phyloP scores from a whole-genome alignment of 352 stramenopile species.

The Globisporangium mamillatum region DNA sequence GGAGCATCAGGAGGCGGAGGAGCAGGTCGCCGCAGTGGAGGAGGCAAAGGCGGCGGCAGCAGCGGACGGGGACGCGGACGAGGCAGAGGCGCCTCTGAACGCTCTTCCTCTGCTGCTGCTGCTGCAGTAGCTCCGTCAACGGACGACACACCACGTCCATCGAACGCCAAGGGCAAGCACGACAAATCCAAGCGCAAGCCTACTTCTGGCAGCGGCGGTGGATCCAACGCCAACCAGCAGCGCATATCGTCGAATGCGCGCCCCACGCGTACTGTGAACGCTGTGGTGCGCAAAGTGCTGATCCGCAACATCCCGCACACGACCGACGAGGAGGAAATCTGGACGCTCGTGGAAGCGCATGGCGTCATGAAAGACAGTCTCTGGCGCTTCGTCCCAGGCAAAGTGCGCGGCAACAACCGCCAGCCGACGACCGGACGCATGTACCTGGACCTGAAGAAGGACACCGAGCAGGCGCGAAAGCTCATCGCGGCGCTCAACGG shows the following conservation, averaged over 20 bases:
- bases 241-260: constrained; percentile 13
- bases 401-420: constrained; percentile 55
- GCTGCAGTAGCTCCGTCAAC: not conserved
- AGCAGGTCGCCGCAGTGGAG: not conserved
- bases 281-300: constrained; percentile 63
- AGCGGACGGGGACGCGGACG: constrained; percentile 7
- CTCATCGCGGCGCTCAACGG: constrained; percentile 58
- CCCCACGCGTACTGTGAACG: constrained; percentile 29
- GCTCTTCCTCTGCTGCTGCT: not conserved
- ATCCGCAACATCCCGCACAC: constrained; percentile 63
- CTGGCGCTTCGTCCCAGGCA: constrained; percentile 67
- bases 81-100: constrained; percentile 3
- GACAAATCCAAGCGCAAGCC: constrained; percentile 25
- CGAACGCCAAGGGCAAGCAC: constrained; percentile 11
- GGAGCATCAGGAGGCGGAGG: not conserved
- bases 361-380: constrained; percentile 36
- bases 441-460: constrained; percentile 77
- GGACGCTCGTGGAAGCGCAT: constrained; percentile 32
- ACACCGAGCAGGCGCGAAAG: constrained; percentile 40
- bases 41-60: constrained; percentile 11
- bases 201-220: constrained; percentile 12
- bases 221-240: constrained; percentile 1
- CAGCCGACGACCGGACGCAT: constrained; percentile 40
- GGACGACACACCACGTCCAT: not conserved
- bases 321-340: constrained; percentile 36